Base-by-base conservation (phyloP, 2,329 filamentous ascomycete species). In the Furcasterigmium sp. region DNA sequence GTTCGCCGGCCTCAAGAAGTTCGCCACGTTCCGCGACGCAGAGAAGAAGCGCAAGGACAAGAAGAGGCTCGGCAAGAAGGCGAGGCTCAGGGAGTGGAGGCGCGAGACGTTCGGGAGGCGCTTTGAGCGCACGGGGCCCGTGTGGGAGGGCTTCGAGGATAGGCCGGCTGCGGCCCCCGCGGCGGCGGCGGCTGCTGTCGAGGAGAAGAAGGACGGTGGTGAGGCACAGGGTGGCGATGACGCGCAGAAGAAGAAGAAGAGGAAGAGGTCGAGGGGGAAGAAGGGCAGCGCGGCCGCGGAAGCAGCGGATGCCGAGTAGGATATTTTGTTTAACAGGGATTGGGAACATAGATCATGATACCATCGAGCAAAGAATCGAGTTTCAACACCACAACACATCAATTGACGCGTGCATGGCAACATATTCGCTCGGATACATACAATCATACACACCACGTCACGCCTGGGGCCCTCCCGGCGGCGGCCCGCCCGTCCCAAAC, bases 1-100 rank as follows among this genome's bases (percentile, higher is more conserved):
- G 51, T 98, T 85, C 58, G 91, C 85, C 5, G 91, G 93, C 7
- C 71, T 98, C 57, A 98, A 98, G 76, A 97, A 96, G 69, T 78
- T 96, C 46, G 91, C 91, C 5, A 75, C 87, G 5, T 98, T 93
- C 72, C 79, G 93, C 44, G 91, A 96, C 60, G 72, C 75, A 3
- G 87, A 91, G 56, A 93, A 94, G 76, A 97, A 97, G 75, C 76
- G 78, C 53, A 86, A 84, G 56, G 93, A 98, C 59, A 82, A 83
- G 69, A 95, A 95, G 74, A 78, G 80, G 55, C 75, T 97, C 23
- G 86, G 88, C 51, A 98, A 97, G 78, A 97, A 97, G 70, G 88
- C 87, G 8, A 77, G 91, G 17, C 72, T 98, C 47, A 75, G 90
- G 58, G 80, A 96, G 67, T 98, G 93, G 93, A 80, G 81, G 39